Evolutionary conservation across 345 rosid species (phyloP).

Genomic region (Eucalyptus marginata): DNA sequence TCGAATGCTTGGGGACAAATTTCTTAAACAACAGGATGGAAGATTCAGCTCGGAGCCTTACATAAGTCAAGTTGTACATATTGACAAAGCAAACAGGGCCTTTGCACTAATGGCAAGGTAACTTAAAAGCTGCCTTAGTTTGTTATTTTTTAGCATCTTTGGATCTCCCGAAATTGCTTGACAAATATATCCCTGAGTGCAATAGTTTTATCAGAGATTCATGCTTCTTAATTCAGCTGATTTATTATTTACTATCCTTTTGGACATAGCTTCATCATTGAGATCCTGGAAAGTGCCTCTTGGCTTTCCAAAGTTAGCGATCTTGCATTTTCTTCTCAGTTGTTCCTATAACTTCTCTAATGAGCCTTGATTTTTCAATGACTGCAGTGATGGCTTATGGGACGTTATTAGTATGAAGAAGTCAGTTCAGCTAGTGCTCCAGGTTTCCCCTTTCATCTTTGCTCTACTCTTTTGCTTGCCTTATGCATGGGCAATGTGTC

Average conservation of each 20-base stretch:
- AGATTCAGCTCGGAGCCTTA: constrained; percentile 85
- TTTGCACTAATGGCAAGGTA: constrained; percentile 88
- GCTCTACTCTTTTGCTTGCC: neutral
- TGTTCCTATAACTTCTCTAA: neutral
- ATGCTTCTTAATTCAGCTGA: neutral
- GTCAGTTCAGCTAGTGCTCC: constrained; percentile 56
- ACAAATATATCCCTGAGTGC: neutral
- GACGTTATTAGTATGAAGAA: constrained; percentile 71
- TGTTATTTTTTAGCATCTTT: neutral
- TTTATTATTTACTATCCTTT: neutral
- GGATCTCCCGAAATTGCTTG: neutral
- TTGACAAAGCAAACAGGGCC: constrained; percentile 37
- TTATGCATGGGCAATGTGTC: neutral
- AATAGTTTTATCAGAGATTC: neutral
- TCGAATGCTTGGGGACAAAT: constrained; percentile 97
- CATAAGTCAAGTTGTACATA: constrained; percentile 57
- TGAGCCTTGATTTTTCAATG: neutral
- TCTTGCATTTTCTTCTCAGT: neutral
- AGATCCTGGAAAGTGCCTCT: neutral
- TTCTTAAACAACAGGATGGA: constrained; percentile 75
- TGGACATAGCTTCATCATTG: neutral
- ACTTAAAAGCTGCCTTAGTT: neutral
- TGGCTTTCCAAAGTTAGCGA: neutral
- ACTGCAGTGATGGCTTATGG: constrained; percentile 86
- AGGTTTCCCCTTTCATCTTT: constrained; percentile 30